Evolutionary conservation across 164 flowering plant genomes (phyloP).

Genomic region (Sedum album): DNA sequence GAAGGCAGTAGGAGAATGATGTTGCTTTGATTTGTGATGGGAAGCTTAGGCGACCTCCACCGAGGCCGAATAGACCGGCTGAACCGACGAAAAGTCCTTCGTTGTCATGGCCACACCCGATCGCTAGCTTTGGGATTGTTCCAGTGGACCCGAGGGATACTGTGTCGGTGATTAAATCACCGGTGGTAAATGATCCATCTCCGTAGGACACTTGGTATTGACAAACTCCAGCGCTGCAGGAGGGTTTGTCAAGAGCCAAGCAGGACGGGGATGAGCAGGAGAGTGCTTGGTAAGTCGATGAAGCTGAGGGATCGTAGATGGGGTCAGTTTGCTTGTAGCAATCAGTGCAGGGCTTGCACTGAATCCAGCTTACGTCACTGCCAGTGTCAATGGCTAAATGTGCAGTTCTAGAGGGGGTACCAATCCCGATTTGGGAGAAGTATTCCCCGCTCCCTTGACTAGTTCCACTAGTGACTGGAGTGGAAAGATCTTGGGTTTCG

Average conservation of each 20-base stretch:
- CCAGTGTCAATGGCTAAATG: constrained; percentile 50
- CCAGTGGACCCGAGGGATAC: constrained; percentile 35
- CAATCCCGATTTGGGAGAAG: constrained; percentile 36
- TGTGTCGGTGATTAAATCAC: constrained; percentile 43
- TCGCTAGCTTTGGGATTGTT: constrained; percentile 20
- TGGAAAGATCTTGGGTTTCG: constrained; percentile 15
- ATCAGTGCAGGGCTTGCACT: constrained; percentile 39
- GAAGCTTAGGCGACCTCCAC: constrained; percentile 36
- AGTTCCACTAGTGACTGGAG: constrained; percentile 32
- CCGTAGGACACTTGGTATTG: too few species aligned
- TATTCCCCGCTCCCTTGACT: constrained; percentile 52
- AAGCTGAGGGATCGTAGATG: constrained; percentile 28
- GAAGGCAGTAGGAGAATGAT: constrained; percentile 46
- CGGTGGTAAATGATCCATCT: constrained; percentile 51
- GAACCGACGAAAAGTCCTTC: constrained; percentile 47
- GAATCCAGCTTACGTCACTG: constrained; percentile 48
- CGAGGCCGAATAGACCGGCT: constrained; percentile 50
- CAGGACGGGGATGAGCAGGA: constrained; percentile 26
- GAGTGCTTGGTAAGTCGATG: constrained; percentile 24
- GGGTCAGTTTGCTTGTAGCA: constrained; percentile 50
- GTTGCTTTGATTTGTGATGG: constrained; percentile 37
- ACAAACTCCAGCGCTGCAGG: constrained; percentile 22
- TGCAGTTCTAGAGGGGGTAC: constrained; percentile 24
- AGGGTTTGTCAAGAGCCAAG: constrained; percentile 22
- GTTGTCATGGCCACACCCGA: constrained; percentile 58